Evolutionary conservation across 1,284 basidiomycete species (phyloP).

Genomic region (Leccinum fuscescens): DNA sequence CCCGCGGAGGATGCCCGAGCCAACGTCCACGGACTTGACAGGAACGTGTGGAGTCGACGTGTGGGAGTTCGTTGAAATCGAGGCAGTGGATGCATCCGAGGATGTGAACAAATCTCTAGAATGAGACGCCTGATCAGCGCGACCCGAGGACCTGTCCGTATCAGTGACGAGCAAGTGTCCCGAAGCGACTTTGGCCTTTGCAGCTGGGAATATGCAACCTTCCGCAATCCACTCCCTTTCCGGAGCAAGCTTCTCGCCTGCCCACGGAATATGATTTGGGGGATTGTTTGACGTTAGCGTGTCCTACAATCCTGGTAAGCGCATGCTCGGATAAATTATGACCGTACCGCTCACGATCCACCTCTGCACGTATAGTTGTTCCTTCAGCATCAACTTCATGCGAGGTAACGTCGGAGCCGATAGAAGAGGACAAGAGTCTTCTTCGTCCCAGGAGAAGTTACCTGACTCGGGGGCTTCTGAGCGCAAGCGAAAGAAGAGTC

Average conservation of each 20-base stretch:
- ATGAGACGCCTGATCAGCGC: neutral
- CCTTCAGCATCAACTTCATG: slow-evolving; percentile 47
- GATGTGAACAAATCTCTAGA: slow-evolving; percentile 2
- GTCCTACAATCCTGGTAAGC: slow-evolving; percentile 26
- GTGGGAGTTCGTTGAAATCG: slow-evolving; percentile 3
- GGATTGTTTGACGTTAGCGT: slow-evolving; percentile 33
- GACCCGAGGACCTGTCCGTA: neutral
- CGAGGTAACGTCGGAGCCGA: slow-evolving; percentile 55
- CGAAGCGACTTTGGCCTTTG: slow-evolving; percentile 31
- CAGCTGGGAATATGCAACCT: slow-evolving; percentile 49
- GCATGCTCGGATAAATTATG: neutral
- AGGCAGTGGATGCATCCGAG: slow-evolving; percentile 2
- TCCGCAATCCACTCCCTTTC: slow-evolving; percentile 47
- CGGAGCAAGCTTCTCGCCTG: slow-evolving; percentile 31
- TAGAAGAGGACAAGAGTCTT: slow-evolving; percentile 19
- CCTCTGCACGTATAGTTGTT: slow-evolving; percentile 46
- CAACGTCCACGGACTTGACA: neutral
- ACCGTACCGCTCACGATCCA: slow-evolving; percentile 50
- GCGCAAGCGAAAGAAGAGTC: slow-evolving; percentile 29
- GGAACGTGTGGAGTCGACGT: neutral
- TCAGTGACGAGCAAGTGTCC: slow-evolving; percentile 1
- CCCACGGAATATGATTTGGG: slow-evolving; percentile 49
- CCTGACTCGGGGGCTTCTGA: slow-evolving; percentile 23
- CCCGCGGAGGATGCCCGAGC: slow-evolving; percentile 4
- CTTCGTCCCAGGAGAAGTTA: slow-evolving; percentile 22